Evolutionary conservation across 805 yeast genomes (phyloP).

Genomic region (Ogataea wickerhamii): DNA sequence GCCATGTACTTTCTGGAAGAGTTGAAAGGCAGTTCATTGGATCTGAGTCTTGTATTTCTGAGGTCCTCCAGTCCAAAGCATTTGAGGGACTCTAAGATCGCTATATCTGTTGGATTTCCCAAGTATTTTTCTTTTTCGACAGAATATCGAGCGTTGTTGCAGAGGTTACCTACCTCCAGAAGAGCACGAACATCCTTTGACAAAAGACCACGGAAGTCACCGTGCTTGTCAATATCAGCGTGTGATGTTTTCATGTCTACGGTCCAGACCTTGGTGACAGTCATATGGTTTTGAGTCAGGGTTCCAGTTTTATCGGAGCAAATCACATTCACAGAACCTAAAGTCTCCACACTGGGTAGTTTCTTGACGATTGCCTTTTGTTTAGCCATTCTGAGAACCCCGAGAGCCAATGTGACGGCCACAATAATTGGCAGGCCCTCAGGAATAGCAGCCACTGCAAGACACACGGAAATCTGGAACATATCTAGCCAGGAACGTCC

Average conservation of each 20-base stretch:
- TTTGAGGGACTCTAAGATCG: conserved; percentile 70
- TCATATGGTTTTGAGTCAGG: conserved; percentile 86
- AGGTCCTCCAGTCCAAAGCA: conserved; percentile 70
- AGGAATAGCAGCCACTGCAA: conserved; percentile 99
- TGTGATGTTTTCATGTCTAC: conserved; percentile 48
- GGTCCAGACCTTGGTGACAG: conserved; percentile 81
- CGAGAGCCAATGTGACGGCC: conserved; percentile 93
- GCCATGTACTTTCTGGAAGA: conserved; percentile 90
- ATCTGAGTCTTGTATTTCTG: conserved; percentile 56
- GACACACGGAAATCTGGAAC: conserved; percentile 95
- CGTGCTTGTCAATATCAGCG: conserved; percentile 42
- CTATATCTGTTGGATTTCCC: conserved; percentile 96
- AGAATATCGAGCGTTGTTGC: conserved; percentile 73
- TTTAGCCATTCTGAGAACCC: conserved; percentile 94
- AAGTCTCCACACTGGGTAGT: conserved; percentile 90
- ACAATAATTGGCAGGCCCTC: conserved; percentile 98
- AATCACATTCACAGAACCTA: conserved; percentile 91
- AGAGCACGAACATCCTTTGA: conserved; percentile 53
- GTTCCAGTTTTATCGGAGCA: conserved; percentile 93
- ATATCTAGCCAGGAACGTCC: conserved; percentile 96
- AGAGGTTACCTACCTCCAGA: conserved; percentile 64
- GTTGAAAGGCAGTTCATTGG: conserved; percentile 78
- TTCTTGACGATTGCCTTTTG: conserved; percentile 92
- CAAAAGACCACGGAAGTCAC: conserved; percentile 40
- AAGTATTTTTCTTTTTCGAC: conserved; percentile 64